Evolutionary conservation across 108 stramenopile genomes (phyloP).

Genomic region (Pseudonitzschia pungens): DNA sequence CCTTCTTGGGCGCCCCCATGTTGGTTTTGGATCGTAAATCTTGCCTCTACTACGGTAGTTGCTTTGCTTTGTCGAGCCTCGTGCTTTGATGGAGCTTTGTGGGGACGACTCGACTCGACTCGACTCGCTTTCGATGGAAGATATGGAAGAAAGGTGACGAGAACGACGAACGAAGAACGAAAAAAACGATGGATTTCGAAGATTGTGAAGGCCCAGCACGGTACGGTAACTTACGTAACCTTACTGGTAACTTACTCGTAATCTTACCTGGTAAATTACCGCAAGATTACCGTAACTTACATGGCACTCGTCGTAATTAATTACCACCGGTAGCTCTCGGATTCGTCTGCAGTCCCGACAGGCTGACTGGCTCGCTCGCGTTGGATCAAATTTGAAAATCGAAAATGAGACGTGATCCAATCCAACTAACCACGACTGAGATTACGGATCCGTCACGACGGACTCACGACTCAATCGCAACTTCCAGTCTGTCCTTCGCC

Average conservation of each 20-base stretch:
- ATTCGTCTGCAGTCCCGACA: background rate
- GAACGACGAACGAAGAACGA: background rate
- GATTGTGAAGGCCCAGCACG: too few relatives aligned
- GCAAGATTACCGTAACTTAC: too few relatives aligned
- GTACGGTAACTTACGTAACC: too few relatives aligned
- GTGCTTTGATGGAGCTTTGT: background rate
- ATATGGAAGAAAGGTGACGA: background rate
- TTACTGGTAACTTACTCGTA: too few relatives aligned
- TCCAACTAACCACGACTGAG: background rate
- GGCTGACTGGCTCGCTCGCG: constrained; percentile 1
- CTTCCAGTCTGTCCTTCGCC: background rate
- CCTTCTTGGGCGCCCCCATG: background rate
- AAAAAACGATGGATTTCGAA: too few relatives aligned
- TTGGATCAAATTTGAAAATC: background rate
- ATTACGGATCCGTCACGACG: background rate
- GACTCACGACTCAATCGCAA: background rate
- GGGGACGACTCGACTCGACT: too few relatives aligned
- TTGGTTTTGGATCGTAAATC: background rate
- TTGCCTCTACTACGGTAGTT: background rate
- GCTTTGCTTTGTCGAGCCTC: background rate
- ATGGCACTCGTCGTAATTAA: too few relatives aligned
- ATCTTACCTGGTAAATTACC: too few relatives aligned
- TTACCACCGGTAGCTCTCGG: background rate
- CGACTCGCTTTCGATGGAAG: too few relatives aligned
- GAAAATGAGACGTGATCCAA: background rate